Base-by-base conservation (phyloP, 163 green algal species). In the Prototheca wickerhamii region DNA sequence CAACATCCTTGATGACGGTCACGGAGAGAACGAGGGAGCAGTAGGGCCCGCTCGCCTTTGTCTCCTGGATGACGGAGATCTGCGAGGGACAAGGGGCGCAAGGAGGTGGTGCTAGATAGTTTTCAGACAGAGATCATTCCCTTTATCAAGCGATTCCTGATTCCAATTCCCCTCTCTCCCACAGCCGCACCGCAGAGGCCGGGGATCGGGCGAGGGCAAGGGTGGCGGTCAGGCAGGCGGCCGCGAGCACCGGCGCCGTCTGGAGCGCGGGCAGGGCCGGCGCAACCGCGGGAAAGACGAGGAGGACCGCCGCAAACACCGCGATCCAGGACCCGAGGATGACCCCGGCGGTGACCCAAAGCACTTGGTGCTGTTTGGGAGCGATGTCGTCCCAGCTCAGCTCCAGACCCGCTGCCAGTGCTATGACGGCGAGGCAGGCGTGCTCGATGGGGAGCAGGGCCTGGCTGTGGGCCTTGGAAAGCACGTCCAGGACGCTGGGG, bases 1-100 rank as follows among this genome's bases (percentile, higher is more conserved):
- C 58, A n/a, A 95, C 86, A 64, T 96, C 90, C 67, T 96, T 96
- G 8, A 93, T 76, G 29, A 96, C 83, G 57, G 91, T 80, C 43
- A 95, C 85, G 2, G 86, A 82, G 78, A 95, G 84, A 2, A 91
- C 81, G 49, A 93, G 70, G 17, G 76, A 79, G 58, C 76, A 86
- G 77, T 89, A 95, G 3, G 89, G 80, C 0, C 90, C 90, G 54
- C 80, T 84, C 31, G 76, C 89, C n/a, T 87, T 82, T 33, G 81
- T 77, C 64, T 96, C 90, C 55, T 85, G 86, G 29, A 95, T 60
- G 40, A 95, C 87, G 4, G 90, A 86, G 33, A 96, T 91, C 82
- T 91, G 76, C 60, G n/a, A n/a, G n/a, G n/a, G n/a, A n/a, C n/a
- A n/a, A n/a, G n/a, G n/a, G n/a, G n/a, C n/a, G n/a, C n/a, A n/a